A percentile compares a stretch with the other conserved stretches of the same genome.
Conservation (phyloP, 164 flowering plant genomes). For the Echeveria elegans region DNA sequence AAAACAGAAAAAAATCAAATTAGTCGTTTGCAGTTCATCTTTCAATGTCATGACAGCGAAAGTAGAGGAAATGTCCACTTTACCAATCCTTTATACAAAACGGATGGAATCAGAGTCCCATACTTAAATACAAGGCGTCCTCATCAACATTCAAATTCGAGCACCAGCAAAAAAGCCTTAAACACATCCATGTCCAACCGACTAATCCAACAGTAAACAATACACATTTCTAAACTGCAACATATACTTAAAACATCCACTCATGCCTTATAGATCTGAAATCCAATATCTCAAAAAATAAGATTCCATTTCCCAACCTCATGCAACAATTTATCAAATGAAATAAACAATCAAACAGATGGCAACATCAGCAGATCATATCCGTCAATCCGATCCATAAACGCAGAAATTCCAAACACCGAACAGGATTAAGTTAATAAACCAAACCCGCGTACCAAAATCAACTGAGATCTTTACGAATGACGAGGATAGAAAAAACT, state of each 20-base stretch:
- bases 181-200: neutral
- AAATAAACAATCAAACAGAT: neutral
- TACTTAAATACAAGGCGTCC: too few relatives aligned
- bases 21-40: too few relatives aligned
- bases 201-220: neutral
- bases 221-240: neutral
- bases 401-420: neutral
- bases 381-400: neutral
- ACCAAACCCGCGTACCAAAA: neutral
- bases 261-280: neutral
- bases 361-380: neutral
- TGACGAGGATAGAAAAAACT: too few relatives aligned
- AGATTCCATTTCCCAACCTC: too few relatives aligned
- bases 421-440: neutral
- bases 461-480: neutral
- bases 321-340: too few relatives aligned
- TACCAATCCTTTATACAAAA: too few relatives aligned
- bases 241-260: neutral
- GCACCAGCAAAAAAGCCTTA: too few relatives aligned
- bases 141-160: too few relatives aligned
- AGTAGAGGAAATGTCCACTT: too few relatives aligned
- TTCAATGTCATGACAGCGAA: too few relatives aligned
- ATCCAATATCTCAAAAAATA: neutral
- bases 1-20: too few relatives aligned
- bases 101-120: too few relatives aligned